These are phyloP conservation scores for Ceriops zippeliana DNA, from an alignment of 345 rosid species.

Conservation along the genomic window DNA sequence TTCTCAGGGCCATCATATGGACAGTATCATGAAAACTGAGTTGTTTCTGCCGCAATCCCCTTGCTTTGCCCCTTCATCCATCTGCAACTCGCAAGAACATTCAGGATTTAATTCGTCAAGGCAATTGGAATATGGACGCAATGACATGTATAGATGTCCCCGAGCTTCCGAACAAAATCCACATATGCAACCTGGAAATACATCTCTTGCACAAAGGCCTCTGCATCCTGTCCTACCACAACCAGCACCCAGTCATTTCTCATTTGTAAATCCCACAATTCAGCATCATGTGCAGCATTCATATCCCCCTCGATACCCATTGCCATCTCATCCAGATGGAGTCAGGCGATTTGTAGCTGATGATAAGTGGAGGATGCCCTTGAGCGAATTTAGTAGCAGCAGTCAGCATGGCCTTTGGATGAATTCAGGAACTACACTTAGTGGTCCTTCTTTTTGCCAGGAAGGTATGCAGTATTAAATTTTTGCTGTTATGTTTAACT, in stretches of 20 bases:
- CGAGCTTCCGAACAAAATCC: conserved; percentile 63
- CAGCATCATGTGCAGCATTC: conserved; percentile 62
- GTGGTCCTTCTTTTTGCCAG: conserved; percentile 52
- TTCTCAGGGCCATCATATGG: conserved; percentile 49
- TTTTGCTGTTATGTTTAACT: too few species aligned
- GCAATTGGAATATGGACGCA: conserved; percentile 62
- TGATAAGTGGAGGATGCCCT: conserved; percentile 63
- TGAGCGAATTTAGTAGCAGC: conserved; percentile 47
- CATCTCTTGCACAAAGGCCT: conserved; percentile 54
- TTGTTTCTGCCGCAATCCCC: conserved; percentile 54
- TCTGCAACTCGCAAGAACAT: conserved; percentile 58
- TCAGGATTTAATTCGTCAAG: conserved; percentile 64
- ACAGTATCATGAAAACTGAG: conserved; percentile 48
- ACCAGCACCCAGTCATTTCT: conserved; percentile 55
- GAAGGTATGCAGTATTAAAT: conserved; percentile 45
- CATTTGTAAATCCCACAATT: conserved; percentile 47
- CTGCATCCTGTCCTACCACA: conserved; percentile 48
- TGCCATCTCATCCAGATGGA: conserved; percentile 61
- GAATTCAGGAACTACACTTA: conserved; percentile 56
- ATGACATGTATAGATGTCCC: conserved; percentile 48
- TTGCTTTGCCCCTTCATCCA: conserved; percentile 48
- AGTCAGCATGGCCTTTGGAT: conserved; percentile 66
- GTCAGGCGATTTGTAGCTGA: conserved; percentile 54
- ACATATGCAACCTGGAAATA: conserved; percentile 57
- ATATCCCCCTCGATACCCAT: conserved; percentile 49